Evolutionary conservation across 257 asterid species (phyloP).

Genomic region (Marsdenia floribunda): DNA sequence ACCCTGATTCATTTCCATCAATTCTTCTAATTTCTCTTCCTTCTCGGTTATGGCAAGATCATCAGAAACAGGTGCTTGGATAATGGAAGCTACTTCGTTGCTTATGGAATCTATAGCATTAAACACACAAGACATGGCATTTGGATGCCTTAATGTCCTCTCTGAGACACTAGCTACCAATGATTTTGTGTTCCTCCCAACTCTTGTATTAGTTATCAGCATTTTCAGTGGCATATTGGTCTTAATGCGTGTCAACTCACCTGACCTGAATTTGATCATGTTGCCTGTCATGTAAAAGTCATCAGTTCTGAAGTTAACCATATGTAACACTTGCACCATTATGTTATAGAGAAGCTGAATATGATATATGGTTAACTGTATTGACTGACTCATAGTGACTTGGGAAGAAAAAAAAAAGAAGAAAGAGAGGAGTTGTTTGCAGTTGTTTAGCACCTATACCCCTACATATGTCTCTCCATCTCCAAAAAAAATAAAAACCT

Average conservation of each 20-base stretch:
- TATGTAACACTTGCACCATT: neutral
- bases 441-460: neutral
- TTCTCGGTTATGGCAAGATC: conserved; percentile 88
- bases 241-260: conserved; percentile 71
- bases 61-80: conserved; percentile 73
- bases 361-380: neutral
- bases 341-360: neutral
- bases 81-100: conserved; percentile 68
- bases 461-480: neutral
- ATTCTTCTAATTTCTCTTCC: conserved; percentile 79
- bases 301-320: conserved; percentile 13
- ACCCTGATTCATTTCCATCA: conserved; percentile 97
- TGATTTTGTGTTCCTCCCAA: conserved; percentile 85
- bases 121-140: conserved; percentile 76
- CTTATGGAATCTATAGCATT: conserved; percentile 86
- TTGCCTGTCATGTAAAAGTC: conserved; percentile 50
- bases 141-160: conserved; percentile 65
- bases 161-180: conserved; percentile 83
- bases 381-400: neutral
- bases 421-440: neutral
- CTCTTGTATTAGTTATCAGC: conserved; percentile 89
- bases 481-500: too few relatives aligned
- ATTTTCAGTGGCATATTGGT: conserved; percentile 91
- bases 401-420: neutral
- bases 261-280: conserved; percentile 84